Evolutionary conservation across 495 filamentous ascomycete genomes (phyloP).

Genomic region (Podospora pseudoanserina): DNA sequence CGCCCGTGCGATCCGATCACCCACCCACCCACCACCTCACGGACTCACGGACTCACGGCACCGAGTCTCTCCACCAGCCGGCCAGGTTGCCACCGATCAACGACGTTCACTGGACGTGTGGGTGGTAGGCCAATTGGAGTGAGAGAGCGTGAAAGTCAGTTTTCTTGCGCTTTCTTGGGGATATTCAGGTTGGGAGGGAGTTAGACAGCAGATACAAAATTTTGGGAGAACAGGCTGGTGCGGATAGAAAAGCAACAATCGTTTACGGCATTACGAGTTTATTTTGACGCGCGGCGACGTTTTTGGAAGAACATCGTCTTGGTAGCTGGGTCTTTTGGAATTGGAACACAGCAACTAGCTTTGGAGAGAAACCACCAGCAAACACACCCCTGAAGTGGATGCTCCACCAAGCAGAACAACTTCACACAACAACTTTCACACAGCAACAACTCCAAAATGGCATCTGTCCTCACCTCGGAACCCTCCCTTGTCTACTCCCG

Average conservation of each 20-base stretch:
- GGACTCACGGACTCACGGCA: not conserved
- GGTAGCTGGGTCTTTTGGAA: not conserved
- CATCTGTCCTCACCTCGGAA: constrained; percentile 38
- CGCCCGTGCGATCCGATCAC: not conserved
- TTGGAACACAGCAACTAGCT: not conserved
- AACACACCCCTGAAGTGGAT: not conserved
- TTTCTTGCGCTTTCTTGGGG: not conserved
- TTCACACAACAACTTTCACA: not conserved
- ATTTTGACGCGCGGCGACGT: not conserved
- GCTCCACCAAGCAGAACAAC: not conserved
- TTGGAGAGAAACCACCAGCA: not conserved
- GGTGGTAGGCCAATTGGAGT: not conserved
- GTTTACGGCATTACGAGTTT: not conserved
- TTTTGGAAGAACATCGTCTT: not conserved
- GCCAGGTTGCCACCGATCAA: not conserved
- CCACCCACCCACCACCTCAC: not conserved
- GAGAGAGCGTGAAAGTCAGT: not conserved
- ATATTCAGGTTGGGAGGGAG: not conserved
- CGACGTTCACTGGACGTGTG: not conserved
- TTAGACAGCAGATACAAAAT: not conserved
- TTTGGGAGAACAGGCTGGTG: not conserved
- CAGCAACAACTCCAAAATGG: constrained; percentile 29
- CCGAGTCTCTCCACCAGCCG: not conserved
- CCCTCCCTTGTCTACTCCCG: constrained; percentile 42
- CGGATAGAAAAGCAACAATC: not conserved